Evolutionary conservation across 306 rosid species (phyloP), one percentile per base, ranked within the genome.

Genomic region (Bauhinia variegata): DNA sequence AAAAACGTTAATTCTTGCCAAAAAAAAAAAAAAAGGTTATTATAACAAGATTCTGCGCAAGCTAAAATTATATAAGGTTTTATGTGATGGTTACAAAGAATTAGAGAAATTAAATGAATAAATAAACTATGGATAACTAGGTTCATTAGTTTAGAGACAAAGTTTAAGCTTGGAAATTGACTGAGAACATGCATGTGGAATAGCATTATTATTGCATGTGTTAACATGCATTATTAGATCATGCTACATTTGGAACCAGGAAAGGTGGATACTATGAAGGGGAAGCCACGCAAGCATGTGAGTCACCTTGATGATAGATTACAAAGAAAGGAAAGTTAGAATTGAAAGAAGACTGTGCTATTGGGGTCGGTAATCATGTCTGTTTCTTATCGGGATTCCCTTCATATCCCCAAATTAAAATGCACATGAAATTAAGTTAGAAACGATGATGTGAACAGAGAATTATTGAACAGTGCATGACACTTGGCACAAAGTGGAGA

Each of bases 271-370:
- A 63, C 64, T 65, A 56, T 59, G 77, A 34, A 69, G 70, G 67
- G 75, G 44, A 63, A 65, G 78, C 71, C 49, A 76, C 58, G 82
- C 30, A 79, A 79, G 81, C 92, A 88, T 81, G 97, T 91, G 95
- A 82, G 75, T 77, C 73, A 63, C 63, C 75, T 84, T 81, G 68
- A 83, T 66, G 85, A 68, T 82, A 65, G 81, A 78, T 87, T 83
- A 69, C 18, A 83, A 74, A 72, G 79, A 78, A 90, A 90, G 88
- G 76, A 84, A 85, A 70, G 85, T 74, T 76, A 68, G 59, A 74
- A 78, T 68, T 10, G 54, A n/a, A 65, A 82, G 79, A 70, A 78
- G 73, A 80, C 83, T n/a, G n/a, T 67, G 55, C 69, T 13, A 50
- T 44, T 65, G 65, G 77, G 67, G 59, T 75, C 71, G n/a, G n/a